Conservation (phyloP, 2,329 filamentous ascomycete genomes). For the Dryadomyces sulphureus region DNA sequence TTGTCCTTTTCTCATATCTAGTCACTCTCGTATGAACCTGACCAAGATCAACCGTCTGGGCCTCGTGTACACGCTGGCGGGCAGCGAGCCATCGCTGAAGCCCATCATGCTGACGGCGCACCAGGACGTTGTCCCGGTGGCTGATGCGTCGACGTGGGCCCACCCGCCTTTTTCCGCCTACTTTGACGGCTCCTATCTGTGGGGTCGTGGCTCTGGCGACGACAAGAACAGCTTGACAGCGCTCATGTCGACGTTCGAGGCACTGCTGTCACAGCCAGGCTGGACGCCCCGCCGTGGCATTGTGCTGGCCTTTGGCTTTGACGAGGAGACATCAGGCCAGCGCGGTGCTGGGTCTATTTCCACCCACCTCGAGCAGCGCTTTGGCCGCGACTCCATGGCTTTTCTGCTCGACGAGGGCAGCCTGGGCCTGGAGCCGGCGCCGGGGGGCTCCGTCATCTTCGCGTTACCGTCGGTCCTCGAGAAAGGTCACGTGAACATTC, state of each 20-base stretch:
- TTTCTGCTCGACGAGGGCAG: conserved; percentile 45
- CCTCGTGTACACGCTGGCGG: conserved; percentile 42
- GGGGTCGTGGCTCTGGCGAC: conserved; percentile 45
- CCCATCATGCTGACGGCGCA: conserved; percentile 46
- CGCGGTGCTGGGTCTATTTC: conserved; percentile 36
- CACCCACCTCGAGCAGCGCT: conserved; percentile 27
- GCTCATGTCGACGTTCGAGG: conserved; percentile 38
- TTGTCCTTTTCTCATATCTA: neutral
- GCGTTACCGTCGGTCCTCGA: conserved; percentile 43
- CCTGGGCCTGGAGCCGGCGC: conserved; percentile 26
- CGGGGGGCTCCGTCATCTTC: conserved; percentile 24
- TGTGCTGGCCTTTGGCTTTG: conserved; percentile 46
- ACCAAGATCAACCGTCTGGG: conserved; percentile 45
- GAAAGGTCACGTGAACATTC: conserved; percentile 46
- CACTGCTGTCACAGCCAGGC: conserved; percentile 35
- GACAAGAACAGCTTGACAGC: conserved; percentile 47
- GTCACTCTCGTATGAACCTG: conserved; percentile 19
- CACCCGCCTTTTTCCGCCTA: conserved; percentile 41
- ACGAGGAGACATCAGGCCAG: conserved; percentile 43
- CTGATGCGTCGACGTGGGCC: conserved; percentile 38
- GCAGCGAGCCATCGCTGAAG: conserved; percentile 30
- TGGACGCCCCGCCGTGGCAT: conserved; percentile 41
- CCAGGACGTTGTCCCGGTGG: conserved; percentile 47
- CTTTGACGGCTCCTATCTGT: conserved; percentile 41
- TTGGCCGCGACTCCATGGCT: conserved; percentile 38